Evolutionary conservation across 768 basidiomycete genomes (phyloP), one percentile per base, ranked within the genome.

Genomic region (Guyanaporus albipodus): DNA sequence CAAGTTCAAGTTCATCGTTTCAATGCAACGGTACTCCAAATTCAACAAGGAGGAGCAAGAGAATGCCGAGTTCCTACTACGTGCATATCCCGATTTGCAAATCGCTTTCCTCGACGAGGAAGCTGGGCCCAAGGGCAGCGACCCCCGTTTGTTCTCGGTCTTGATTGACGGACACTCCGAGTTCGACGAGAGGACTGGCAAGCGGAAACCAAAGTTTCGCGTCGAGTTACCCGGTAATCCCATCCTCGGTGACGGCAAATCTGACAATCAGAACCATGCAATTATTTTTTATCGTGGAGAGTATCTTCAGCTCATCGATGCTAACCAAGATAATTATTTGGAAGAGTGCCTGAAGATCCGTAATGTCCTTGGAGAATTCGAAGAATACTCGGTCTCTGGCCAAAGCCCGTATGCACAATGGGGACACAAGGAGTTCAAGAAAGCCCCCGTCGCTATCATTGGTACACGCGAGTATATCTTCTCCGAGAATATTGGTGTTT

Each of bases 381-480:
- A 99, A 64, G 90, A 97, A 62, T 95, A 89, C 64, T 80, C 82
- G 9, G 76, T 90, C 40, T 92, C 92, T 6, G 85, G 83, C 56
- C 90, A 95, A 73, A 92, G 87, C 61, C 96, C 96, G 9, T 99
- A 99, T 64, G 90, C 91, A 6, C 91, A 91, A 62, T 92, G 90
- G 85, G 90, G 89, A 17, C 90, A 93, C 69, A 89, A 94, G 67
- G 91, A 96, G 62, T 94, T 96, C 69, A 75, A 73, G 50, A 90
- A 83, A 62, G 72, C 86, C 21, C 96, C 95, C 17, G 92, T 99
- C 48, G 96, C 96, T 24, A 99, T 99, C 64, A 81, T 99, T 53
- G 96, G 96, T 60, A 96, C 96, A 6, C 85, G 96, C 67, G 96
- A 99, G 72, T 99, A 99, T 71, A 97, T 99, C 63, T 99, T 99